These are phyloP conservation scores for Drechslerella dactyloides DNA, from an alignment of 2,329 filamentous ascomycete genomes.

Conservation along the genomic window DNA sequence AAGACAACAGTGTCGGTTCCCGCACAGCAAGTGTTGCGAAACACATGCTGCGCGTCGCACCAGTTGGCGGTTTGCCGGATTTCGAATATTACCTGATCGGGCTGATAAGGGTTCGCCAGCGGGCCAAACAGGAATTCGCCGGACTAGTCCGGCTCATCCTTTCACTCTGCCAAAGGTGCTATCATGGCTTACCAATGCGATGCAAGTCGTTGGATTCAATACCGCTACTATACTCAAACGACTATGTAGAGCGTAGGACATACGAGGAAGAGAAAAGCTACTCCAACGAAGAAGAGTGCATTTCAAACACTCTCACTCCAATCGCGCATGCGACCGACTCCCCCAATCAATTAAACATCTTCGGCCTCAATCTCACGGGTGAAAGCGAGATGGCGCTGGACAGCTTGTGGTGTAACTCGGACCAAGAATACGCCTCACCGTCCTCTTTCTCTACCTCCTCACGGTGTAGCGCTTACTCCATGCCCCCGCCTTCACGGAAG, in stretches of 20 bases:
- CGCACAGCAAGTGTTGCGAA: conserved; percentile 8
- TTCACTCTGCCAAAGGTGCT: conserved; percentile 13
- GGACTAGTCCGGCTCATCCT: conserved; percentile 3
- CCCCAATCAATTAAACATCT: too few relatives aligned
- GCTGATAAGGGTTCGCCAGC: conserved; percentile 11
- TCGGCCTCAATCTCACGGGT: too few relatives aligned
- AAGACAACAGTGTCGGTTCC: background rate
- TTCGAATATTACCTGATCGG: conserved; percentile 23
- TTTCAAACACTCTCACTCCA: background rate
- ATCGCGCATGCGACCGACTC: too few relatives aligned
- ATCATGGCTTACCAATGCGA: conserved; percentile 4
- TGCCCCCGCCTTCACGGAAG: too few relatives aligned
- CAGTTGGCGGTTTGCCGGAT: conserved; percentile 2
- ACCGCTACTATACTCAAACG: background rate
- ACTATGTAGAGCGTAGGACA: conserved; percentile 2
- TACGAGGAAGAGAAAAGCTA: conserved; percentile 9
- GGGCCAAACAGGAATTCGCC: conserved; percentile 6
- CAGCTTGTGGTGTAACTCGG: too few relatives aligned
- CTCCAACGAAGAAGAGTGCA: background rate
- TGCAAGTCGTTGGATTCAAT: background rate
- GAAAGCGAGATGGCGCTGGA: too few relatives aligned
- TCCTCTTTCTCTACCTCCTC: too few relatives aligned
- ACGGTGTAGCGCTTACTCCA: too few relatives aligned
- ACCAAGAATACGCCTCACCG: too few relatives aligned
- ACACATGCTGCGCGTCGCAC: conserved; percentile 10